These are phyloP conservation scores for Sarcodon sp. DNA, from an alignment of 768 basidiomycete genomes.

Conservation along the genomic window DNA sequence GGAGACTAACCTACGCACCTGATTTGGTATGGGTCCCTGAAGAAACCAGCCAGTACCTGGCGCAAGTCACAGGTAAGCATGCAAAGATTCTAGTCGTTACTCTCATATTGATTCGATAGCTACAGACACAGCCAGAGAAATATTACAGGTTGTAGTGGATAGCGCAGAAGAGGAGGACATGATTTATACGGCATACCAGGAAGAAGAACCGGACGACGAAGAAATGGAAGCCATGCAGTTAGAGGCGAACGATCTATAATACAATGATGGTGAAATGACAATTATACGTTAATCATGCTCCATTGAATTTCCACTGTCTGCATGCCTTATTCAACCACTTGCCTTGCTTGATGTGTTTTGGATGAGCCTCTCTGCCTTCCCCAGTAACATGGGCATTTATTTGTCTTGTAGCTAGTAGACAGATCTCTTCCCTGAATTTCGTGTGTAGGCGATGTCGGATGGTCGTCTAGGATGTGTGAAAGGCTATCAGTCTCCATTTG, in stretches of 20 bases:
- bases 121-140: conserved; percentile 14
- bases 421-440: background rate
- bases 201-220: conserved; percentile 3
- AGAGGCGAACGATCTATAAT: background rate
- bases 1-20: conserved; percentile 53
- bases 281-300: background rate
- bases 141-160: conserved; percentile 18
- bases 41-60: background rate
- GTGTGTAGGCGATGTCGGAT: too few relatives aligned
- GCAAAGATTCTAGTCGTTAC: background rate
- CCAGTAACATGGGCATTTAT: too few relatives aligned
- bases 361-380: too few relatives aligned
- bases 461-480: too few relatives aligned
- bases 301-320: background rate
- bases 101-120: background rate
- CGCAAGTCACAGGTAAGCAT: background rate
- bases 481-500: too few relatives aligned
- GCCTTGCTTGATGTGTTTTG: background rate
- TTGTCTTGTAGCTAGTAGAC: background rate
- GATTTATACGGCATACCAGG: conserved; percentile 18
- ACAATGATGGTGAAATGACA: too few relatives aligned
- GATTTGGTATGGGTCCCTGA: background rate
- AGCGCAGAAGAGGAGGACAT: conserved; percentile 16
- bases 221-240: conserved; percentile 1
- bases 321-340: background rate